phyloP scores from a whole-genome alignment of 371 early-diverging fungal genomes.

The Fennellomyces sp. region DNA sequence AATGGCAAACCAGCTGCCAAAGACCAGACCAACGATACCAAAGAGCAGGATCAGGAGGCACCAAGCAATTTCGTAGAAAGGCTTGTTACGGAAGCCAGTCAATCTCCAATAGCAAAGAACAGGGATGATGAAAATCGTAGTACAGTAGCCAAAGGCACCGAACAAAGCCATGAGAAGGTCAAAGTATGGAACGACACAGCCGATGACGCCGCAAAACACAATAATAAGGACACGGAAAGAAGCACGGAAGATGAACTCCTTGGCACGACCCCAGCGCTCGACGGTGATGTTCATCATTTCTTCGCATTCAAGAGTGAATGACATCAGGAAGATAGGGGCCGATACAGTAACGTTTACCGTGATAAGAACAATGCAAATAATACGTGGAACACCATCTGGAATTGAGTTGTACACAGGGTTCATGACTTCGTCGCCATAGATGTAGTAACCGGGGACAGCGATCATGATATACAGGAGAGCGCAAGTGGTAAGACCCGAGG shows the following conservation, averaged over 20 bases:
- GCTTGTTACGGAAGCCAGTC: conserved; percentile 63
- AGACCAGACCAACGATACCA: conserved; percentile 70
- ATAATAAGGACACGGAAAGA: conserved; percentile 57
- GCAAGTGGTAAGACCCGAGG: conserved; percentile 69
- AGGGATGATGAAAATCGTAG: conserved; percentile 84
- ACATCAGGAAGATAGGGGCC: conserved; percentile 78
- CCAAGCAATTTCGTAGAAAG: conserved; percentile 56
- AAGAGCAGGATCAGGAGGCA: conserved; percentile 60
- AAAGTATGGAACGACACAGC: conserved; percentile 79
- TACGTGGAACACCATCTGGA: conserved; percentile 63
- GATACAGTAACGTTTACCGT: conserved; percentile 81
- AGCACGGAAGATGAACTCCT: conserved; percentile 59
- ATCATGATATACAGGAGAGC: conserved; percentile 75
- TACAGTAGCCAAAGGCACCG: conserved; percentile 78
- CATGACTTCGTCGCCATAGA: conserved; percentile 70
- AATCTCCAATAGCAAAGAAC: conserved; percentile 76
- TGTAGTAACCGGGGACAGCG: conserved; percentile 77
- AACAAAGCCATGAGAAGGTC: conserved; percentile 79
- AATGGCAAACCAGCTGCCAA: conserved; percentile 78
- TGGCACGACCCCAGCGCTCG: conserved; percentile 51
- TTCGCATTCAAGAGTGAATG: conserved; percentile 76
- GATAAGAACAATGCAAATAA: conserved; percentile 70
- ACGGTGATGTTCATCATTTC: conserved; percentile 54
- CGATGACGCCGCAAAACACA: conserved; percentile 57
- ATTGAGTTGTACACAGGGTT: conserved; percentile 80